Evolutionary conservation across 148 eudicot genomes (phyloP), one percentile per base, ranked within the genome.

Genomic region (Vaccinium darrowii): DNA sequence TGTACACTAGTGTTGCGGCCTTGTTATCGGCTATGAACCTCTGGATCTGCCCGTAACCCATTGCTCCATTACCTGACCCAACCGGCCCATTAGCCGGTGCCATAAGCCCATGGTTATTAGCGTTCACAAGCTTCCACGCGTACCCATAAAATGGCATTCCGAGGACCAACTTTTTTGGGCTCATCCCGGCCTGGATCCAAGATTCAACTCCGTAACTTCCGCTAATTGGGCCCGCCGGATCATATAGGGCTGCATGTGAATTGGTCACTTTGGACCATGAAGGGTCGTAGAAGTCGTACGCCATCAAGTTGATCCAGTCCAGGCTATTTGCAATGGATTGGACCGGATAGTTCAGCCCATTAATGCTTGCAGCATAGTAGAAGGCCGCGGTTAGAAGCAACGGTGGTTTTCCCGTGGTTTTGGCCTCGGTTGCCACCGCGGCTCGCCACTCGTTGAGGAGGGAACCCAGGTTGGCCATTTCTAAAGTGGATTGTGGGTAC

Each of bases 291-390:
- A 92, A 90, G 83, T 91, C 95, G 23, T 90, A 93, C 0, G 92
- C 92, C 93, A 91, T 90, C 25, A 89, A 86, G 54, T 93, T 90
- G 16, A 93, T 85, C 89, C 90, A 93, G 33, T 93, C 95, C 3
- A 91, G 79, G 78, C 71, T 88, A 54, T 16, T 78, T 50, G 89
- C 50, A 0, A 81, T 67, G 4, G 90, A 19, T n/a, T 83, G 86
- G 2, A 79, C 21, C 0, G 80, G 81, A 63, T 90, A 91, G 10
- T 18, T 81, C 12, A 79, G 23, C 36, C 86, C 88, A 53, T 84
- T 80, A 33, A 84, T 57, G 5, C 21, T 27, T 62, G 92, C 50
- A 13, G 67, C 21, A 81, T 80, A 71, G 27, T 83, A 71, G 10
- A 92, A 87, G 4, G 95, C 97, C 0, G 95, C 95, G 0, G 91